Percentiles rank a stretch among this genome's conserved stretches.
Conservation (phyloP, 768 basidiomycete species). For the Cystofilobasidium capitatum region DNA sequence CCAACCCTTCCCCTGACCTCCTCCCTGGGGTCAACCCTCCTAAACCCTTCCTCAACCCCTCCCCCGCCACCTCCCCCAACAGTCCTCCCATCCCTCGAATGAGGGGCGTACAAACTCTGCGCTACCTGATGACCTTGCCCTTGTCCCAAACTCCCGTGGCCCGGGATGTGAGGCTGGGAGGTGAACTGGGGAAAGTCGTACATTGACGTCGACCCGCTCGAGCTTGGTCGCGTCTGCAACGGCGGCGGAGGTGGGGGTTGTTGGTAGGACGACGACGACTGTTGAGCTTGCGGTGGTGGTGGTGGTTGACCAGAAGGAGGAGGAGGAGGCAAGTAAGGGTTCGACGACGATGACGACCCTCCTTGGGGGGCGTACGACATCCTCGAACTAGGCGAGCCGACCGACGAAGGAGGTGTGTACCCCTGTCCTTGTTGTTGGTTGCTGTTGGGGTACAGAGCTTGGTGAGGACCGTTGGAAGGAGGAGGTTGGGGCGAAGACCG, state of each 20-base stretch:
- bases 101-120: no score
- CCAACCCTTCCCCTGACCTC: no score
- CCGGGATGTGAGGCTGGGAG: not conserved
- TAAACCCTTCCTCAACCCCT: no score
- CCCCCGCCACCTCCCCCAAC: no score
- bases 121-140: no score
- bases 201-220: not conserved
- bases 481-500: slow-evolving; percentile 6
- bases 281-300: not conserved
- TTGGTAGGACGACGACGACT: not conserved
- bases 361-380: not conserved
- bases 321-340: not conserved
- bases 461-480: not conserved
- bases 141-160: no score
- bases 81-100: no score
- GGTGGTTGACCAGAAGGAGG: not conserved
- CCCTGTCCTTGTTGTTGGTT: not conserved
- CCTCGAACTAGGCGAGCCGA: not conserved
- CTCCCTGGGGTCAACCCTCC: no score
- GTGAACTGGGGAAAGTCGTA: not conserved
- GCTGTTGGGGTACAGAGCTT: slow-evolving; percentile 2
- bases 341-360: not conserved
- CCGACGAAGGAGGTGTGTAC: not conserved
- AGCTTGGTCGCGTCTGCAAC: not conserved
- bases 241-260: not conserved